phyloP scores from a whole-genome alignment of 192 early-diverging fungal genomes.

The Glomus cerebriforme region DNA sequence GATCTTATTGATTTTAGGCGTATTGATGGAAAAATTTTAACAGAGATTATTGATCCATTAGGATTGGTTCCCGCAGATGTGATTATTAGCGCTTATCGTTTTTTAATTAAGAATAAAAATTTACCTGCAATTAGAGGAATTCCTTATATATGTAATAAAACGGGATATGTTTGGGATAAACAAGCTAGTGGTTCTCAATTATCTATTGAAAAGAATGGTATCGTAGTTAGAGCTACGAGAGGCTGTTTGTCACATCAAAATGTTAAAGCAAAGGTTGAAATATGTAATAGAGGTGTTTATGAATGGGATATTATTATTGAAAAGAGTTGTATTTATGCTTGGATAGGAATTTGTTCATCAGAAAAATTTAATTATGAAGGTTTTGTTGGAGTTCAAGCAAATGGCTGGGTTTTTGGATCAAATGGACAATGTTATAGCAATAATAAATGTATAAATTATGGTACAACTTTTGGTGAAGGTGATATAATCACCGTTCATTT shows the following conservation, averaged over 20 bases:
- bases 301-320: constrained; percentile 28
- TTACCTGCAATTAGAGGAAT: not conserved
- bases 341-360: constrained; percentile 6
- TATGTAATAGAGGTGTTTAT: not conserved
- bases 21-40: not conserved
- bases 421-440: not conserved
- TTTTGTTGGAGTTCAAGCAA: not conserved
- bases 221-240: not conserved
- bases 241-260: not conserved
- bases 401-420: constrained; percentile 2
- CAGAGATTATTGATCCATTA: constrained; percentile 18
- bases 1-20: not conserved
- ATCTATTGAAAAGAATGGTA: not conserved
- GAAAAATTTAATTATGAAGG: not conserved
- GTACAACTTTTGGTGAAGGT: constrained; percentile 9
- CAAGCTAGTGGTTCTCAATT: constrained; percentile 1
- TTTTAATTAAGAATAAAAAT: not conserved
- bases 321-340: not conserved
- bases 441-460: not conserved
- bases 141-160: not conserved
- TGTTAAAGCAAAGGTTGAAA: not conserved
- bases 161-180: not conserved
- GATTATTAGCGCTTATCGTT: not conserved
- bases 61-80: not conserved
- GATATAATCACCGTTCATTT: constrained; percentile 20